Evolutionary conservation across 202 grass and related monocot genomes (phyloP).

Genomic region (Setaria viridis): DNA sequence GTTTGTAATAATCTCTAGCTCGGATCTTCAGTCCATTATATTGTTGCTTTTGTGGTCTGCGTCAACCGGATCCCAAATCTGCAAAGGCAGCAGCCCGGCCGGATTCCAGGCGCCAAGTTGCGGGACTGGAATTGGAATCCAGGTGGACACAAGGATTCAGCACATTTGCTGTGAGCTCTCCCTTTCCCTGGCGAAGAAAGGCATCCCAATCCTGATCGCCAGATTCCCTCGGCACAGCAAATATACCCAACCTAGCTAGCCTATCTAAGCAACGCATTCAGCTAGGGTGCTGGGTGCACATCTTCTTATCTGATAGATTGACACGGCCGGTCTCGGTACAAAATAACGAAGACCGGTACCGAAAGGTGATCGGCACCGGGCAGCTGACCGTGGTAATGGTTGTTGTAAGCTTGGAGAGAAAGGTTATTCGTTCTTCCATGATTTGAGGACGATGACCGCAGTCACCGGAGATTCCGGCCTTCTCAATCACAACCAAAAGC

Average conservation of each 20-base stretch:
- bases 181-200: neutral
- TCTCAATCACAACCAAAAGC: neutral
- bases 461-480: neutral
- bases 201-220: conserved; percentile 18
- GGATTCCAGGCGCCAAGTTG: conserved; percentile 47
- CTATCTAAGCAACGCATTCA: neutral
- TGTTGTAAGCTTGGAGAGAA: neutral
- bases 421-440: neutral
- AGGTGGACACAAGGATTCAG: conserved; percentile 40
- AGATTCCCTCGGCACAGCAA: conserved; percentile 39
- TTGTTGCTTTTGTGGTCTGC: neutral
- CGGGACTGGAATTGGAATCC: conserved; percentile 25
- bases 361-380: neutral
- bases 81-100: conserved; percentile 25
- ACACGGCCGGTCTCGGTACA: neutral
- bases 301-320: conserved; percentile 14
- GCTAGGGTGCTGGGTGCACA: neutral
- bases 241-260: conserved; percentile 18
- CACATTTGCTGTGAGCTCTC: conserved; percentile 39
- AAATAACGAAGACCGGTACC: neutral
- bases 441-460: neutral
- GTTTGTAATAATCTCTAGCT: neutral
- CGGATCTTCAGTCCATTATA: neutral
- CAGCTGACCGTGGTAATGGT: neutral
- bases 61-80: conserved; percentile 53